Evolutionary conservation across 345 rosid species (phyloP).

Genomic region (Hirschfeldia incana): DNA sequence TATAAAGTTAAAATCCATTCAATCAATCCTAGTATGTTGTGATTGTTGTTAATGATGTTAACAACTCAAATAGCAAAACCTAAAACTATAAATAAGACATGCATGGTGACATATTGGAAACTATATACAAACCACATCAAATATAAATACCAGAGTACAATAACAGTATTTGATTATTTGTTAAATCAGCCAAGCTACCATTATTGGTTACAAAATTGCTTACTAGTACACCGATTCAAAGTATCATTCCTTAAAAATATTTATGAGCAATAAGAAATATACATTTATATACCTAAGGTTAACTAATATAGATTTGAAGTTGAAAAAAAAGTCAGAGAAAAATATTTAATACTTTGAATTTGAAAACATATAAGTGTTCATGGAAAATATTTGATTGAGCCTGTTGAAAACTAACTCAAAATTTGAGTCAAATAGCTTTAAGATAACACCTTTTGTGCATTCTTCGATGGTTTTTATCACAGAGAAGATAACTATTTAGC

Average conservation of each 20-base stretch:
- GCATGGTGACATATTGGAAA: background rate
- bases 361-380: background rate
- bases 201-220: too few species aligned
- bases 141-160: background rate
- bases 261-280: too few species aligned
- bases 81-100: too few species aligned
- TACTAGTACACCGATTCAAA: too few species aligned
- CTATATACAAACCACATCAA: background rate
- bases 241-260: too few species aligned
- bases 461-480: background rate
- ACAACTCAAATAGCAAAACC: background rate
- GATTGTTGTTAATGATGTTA: background rate
- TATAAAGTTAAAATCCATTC: background rate
- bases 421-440: background rate
- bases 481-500: background rate
- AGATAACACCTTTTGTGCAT: background rate
- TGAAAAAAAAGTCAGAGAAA: too few species aligned
- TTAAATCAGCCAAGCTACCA: too few species aligned
- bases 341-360: too few species aligned
- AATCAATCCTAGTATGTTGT: background rate
- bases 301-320: too few species aligned
- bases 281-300: too few species aligned
- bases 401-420: background rate
- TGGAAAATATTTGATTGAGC: background rate
- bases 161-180: too few species aligned